A percentile compares a stretch with the other conserved stretches of the same genome.
These are phyloP conservation scores for Penicillium sp. DNA, from an alignment of 2,329 filamentous ascomycete species.

Conservation along the genomic window DNA sequence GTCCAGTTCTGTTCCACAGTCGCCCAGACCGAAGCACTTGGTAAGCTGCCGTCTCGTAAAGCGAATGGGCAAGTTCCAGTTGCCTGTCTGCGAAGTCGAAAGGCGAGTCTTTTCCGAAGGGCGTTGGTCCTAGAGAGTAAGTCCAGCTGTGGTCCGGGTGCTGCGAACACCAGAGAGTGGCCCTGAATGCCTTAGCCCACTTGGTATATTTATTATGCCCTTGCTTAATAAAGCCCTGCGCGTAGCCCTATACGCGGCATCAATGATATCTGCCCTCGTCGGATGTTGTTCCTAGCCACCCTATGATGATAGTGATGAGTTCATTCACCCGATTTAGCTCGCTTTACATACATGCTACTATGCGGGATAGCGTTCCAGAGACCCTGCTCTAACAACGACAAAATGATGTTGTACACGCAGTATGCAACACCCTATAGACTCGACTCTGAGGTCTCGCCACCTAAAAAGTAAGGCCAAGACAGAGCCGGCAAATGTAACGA, in stretches of 20 bases:
- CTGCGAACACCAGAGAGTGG: constrained; percentile 27
- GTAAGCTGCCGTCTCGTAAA: constrained; percentile 84
- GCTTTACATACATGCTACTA: too few species aligned
- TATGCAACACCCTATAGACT: too few species aligned
- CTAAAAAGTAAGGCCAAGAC: too few species aligned
- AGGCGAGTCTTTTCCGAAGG: constrained; percentile 52
- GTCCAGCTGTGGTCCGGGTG: constrained; percentile 22
- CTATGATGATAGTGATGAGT: constrained; percentile 30
- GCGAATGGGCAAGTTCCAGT: constrained; percentile 74
- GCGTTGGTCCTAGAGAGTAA: constrained; percentile 19
- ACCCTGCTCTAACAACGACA: too few species aligned
- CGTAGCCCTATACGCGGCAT: constrained; percentile 31
- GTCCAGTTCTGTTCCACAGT: constrained; percentile 72
- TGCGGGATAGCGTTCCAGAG: too few species aligned
- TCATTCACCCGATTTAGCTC: too few species aligned
- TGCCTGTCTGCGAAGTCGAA: constrained; percentile 76
- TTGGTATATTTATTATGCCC: constrained; percentile 1
- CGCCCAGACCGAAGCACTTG: constrained; percentile 84
- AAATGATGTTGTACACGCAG: too few species aligned
- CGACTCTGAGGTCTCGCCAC: too few species aligned
- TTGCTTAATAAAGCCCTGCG: constrained; percentile 17
- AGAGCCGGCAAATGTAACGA: too few species aligned
- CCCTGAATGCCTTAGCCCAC: background rate
- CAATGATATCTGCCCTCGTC: constrained; percentile 70
- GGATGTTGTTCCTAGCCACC: constrained; percentile 75